Evolutionary conservation across 139 green algal species (phyloP).

Genomic region (Tetradesmus lagerheimii): DNA sequence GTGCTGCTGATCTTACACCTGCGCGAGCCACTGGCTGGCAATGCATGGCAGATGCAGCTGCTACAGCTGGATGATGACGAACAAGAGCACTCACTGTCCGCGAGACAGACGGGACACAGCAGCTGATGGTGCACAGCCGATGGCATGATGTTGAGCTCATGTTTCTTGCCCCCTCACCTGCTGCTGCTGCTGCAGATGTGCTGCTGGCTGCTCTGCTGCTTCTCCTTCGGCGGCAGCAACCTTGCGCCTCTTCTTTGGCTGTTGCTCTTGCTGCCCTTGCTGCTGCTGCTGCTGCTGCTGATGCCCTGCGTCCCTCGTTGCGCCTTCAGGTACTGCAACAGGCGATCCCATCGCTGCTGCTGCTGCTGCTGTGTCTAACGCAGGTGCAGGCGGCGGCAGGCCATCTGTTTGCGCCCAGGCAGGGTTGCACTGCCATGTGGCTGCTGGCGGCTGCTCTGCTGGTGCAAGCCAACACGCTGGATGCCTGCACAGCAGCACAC

Average conservation of each 20-base stretch:
- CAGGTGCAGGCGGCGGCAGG: not conserved
- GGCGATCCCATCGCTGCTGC: not conserved
- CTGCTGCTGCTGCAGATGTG: not conserved
- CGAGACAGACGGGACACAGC: no score
- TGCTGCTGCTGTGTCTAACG: not conserved
- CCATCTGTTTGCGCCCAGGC: not conserved
- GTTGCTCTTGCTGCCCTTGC: not conserved
- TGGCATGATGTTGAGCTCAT: no score
- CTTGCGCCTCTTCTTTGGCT: not conserved
- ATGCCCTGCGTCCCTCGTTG: not conserved
- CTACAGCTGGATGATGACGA: not conserved
- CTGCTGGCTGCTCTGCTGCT: not conserved
- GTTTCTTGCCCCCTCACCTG: not conserved
- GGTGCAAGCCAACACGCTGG: conserved; percentile 16
- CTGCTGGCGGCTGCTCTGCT: not conserved
- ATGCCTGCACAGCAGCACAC: not conserved
- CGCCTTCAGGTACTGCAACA: not conserved
- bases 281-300: not conserved
- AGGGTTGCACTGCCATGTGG: not conserved
- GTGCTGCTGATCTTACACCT: not conserved
- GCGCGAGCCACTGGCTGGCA: not conserved
- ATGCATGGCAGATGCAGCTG: not conserved
- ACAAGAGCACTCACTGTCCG: no score
- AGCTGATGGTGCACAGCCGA: not conserved
- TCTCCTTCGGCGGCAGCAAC: not conserved